These are phyloP conservation scores for Penicillium herquei DNA, from an alignment of 495 filamentous ascomycete species.

Conservation along the genomic window DNA sequence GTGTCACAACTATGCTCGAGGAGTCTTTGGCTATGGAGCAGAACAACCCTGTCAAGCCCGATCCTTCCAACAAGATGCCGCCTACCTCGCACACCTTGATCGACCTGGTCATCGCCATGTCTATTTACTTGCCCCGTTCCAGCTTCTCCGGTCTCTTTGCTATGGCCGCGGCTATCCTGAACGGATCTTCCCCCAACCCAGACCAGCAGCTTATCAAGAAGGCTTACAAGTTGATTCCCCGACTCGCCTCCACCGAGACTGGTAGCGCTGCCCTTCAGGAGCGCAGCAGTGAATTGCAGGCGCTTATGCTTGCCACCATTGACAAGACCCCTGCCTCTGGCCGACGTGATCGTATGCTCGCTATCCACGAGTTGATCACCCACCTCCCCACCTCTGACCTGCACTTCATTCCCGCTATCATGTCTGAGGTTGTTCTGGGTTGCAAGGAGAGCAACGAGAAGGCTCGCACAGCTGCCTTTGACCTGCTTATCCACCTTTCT, in stretches of 20 bases:
- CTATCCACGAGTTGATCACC: slow-evolving; percentile 74
- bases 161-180: slow-evolving; percentile 77
- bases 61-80: slow-evolving; percentile 71
- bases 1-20: slow-evolving; percentile 81
- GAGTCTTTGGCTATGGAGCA: slow-evolving; percentile 55
- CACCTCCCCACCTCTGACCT: slow-evolving; percentile 72
- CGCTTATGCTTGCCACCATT: slow-evolving; percentile 68
- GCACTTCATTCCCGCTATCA: slow-evolving; percentile 86
- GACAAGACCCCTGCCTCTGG: slow-evolving; percentile 83
- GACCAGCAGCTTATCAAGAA: slow-evolving; percentile 99
- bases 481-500: slow-evolving; percentile 85
- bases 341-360: slow-evolving; percentile 77
- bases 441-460: slow-evolving; percentile 97
- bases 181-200: slow-evolving; percentile 43
- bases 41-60: slow-evolving; percentile 59
- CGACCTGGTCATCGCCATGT: slow-evolving; percentile 93
- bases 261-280: slow-evolving; percentile 70
- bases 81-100: slow-evolving; percentile 94
- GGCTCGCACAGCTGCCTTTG: slow-evolving; percentile 83
- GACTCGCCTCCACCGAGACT: slow-evolving; percentile 73
- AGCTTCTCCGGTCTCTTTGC: slow-evolving; percentile 79
- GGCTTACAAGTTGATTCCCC: slow-evolving; percentile 94
- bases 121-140: slow-evolving; percentile 81
- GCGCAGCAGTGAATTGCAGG: slow-evolving; percentile 72
- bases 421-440: slow-evolving; percentile 90